Evolutionary conservation across 176 grass and related monocot genomes (phyloP).

Genomic region (Oryza glaberrima): DNA sequence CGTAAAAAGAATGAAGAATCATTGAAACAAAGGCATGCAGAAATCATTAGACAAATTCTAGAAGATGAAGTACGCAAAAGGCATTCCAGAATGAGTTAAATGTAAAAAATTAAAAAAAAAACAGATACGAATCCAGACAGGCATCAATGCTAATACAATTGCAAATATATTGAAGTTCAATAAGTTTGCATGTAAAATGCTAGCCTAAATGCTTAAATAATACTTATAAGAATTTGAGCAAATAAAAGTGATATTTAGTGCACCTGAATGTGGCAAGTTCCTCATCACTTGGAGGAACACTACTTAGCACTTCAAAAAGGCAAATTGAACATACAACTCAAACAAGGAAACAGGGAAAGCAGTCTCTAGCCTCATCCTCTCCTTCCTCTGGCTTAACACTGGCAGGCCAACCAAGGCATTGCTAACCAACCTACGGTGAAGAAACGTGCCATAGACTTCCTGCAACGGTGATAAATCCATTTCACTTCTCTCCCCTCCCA

Average conservation of each 20-base stretch:
- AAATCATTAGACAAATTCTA: neutral
- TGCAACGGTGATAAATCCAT: neutral
- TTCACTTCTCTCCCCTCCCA: neutral
- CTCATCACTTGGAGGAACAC: neutral
- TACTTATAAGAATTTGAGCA: neutral
- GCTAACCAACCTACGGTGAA: neutral
- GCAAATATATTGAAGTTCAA: neutral
- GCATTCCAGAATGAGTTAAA: constrained; percentile 10
- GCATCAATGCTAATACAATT: neutral
- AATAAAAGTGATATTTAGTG: neutral
- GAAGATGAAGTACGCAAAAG: neutral
- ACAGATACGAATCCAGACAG: neutral
- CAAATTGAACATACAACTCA: neutral
- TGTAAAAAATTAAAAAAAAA: neutral
- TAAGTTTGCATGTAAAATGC: neutral
- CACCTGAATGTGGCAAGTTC: neutral
- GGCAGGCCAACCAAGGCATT: neutral
- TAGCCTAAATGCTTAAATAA: neutral
- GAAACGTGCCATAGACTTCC: neutral
- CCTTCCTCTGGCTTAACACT: too few relatives aligned
- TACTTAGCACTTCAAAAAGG: neutral
- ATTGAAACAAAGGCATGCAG: constrained; percentile 14
- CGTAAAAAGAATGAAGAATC: constrained; percentile 33
- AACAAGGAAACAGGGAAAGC: neutral
- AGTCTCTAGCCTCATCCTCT: neutral